Evolutionary conservation across 148 eudicot genomes (phyloP), one percentile per base, ranked within the genome.

Genomic region (Camellia sinensis): DNA sequence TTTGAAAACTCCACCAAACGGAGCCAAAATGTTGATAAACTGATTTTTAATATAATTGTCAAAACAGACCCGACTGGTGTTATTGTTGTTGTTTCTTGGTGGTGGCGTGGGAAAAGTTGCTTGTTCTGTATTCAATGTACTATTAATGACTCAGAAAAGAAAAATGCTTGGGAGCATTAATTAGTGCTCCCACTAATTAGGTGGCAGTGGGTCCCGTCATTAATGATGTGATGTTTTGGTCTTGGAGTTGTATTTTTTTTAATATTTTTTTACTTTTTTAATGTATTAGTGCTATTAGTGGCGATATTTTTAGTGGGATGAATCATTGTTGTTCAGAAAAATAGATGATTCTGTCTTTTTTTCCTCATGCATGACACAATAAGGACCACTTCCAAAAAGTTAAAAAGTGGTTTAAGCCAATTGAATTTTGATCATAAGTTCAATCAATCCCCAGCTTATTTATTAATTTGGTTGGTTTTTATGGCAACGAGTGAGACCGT

Each of bases 311-410:
- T n/a, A n/a, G n/a, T n/a, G n/a, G n/a, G n/a, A n/a, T n/a, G n/a
- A n/a, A n/a, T n/a, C n/a, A n/a, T n/a, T n/a, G n/a, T n/a, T n/a
- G n/a, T n/a, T n/a, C 43, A 18, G 66, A 45, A 76, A 75, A 45
- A n/a, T 6, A 62, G 7, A 13, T 76, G 70, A 8, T 12, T 17
- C 44, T 66, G 48, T 56, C 80, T 12, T 56, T 57, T 57, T 21
- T 52, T 71, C 17, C 72, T 11, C 52, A 13, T 69, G 45, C 71
- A 18, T 44, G 37, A 18, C 41, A 64, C 50, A 18, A 37, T 48
- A 9, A 53, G 82, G 78, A 72, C 71, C 78, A 80, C 77, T 68
- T 40, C 72, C 54, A 40, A 4, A 54, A 62, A 50, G 73, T 65
- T 21, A 29, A 65, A 29, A 29, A 73, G 64, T 64, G 78, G 78